A percentile compares a stretch with the other conserved stretches of the same genome.
phyloP scores from a whole-genome alignment of 139 green algal genomes.

The Auxenochlorella pyrenoidosa region DNA sequence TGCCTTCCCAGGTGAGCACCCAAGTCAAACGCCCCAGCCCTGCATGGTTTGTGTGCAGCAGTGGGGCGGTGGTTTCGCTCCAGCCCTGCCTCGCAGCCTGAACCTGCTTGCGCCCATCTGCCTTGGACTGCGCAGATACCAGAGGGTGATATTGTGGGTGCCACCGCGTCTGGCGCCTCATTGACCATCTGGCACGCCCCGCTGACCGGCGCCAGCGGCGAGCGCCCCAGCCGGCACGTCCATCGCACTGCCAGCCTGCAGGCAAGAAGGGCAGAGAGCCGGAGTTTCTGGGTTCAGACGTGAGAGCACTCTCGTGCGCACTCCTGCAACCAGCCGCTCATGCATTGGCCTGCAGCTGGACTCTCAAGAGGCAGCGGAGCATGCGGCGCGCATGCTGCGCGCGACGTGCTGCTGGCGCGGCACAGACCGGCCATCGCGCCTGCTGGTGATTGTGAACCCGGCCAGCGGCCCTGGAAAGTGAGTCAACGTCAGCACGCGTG shows the following conservation, averaged over 20 bases:
- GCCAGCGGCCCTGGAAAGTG: constrained; percentile 65
- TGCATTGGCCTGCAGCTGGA: background rate
- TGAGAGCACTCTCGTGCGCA: too few species aligned
- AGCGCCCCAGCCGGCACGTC: constrained; percentile 19
- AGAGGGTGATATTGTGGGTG: background rate
- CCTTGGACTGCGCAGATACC: background rate
- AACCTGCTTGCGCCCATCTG: background rate
- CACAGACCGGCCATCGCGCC: background rate
- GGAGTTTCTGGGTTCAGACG: too few species aligned
- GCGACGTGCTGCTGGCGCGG: constrained; percentile 37
- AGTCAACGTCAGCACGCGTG: background rate
- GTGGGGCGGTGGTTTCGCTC: background rate
- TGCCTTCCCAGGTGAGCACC: background rate
- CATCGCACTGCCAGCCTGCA: constrained; percentile 10
- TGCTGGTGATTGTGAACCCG: constrained; percentile 77
- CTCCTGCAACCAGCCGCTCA: too few species aligned
- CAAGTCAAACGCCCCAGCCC: too few species aligned
- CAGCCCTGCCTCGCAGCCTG: background rate
- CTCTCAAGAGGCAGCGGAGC: background rate
- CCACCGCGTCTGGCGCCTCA: background rate
- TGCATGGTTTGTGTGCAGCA: too few species aligned
- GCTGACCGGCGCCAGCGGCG: background rate
- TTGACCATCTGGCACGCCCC: constrained; percentile 23
- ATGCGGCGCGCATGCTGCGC: background rate
- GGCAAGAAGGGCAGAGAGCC: too few species aligned